Conservation (phyloP, 2,329 filamentous ascomycete species). For the Pseudogymnoascus sp. region DNA sequence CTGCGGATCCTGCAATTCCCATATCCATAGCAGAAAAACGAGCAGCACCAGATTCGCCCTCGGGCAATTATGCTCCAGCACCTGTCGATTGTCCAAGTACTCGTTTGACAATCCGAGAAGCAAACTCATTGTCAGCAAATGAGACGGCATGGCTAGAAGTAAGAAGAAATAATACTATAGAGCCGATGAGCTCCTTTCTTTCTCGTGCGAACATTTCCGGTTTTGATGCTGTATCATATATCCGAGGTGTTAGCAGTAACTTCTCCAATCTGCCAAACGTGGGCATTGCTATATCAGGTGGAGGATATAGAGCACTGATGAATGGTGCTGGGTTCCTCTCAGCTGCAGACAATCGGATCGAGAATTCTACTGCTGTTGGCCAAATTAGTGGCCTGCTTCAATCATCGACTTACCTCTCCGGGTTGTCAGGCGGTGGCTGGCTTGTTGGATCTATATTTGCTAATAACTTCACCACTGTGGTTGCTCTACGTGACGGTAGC, state of each 20-base stretch:
- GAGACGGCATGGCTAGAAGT: constrained; percentile 68
- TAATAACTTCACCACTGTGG: constrained; percentile 14
- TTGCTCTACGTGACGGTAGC: constrained; percentile 7
- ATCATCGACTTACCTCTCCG: constrained; percentile 16
- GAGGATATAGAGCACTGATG: constrained; percentile 14
- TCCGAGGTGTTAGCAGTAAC: not conserved
- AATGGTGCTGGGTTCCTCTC: constrained; percentile 14
- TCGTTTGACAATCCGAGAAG: constrained; percentile 62
- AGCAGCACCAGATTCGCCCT: not conserved
- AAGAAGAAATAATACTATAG: constrained; percentile 65
- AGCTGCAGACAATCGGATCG: constrained; percentile 13
- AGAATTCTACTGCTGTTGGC: constrained; percentile 11
- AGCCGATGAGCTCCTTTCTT: constrained; percentile 68
- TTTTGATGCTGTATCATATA: not conserved
- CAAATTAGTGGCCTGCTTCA: constrained; percentile 16
- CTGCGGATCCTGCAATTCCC: not conserved
- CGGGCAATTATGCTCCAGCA: constrained; percentile 56
- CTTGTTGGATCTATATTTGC: constrained; percentile 15
- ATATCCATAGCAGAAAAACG: not conserved
- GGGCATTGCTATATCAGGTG: constrained; percentile 15
- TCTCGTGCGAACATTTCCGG: constrained; percentile 56
- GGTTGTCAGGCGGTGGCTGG: constrained; percentile 16
- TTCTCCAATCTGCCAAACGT: constrained; percentile 7
- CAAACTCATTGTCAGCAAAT: constrained; percentile 54
- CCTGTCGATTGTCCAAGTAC: constrained; percentile 60